Conservation (phyloP, 192 early-diverging fungal genomes). For the Coemansia sp. region DNA sequence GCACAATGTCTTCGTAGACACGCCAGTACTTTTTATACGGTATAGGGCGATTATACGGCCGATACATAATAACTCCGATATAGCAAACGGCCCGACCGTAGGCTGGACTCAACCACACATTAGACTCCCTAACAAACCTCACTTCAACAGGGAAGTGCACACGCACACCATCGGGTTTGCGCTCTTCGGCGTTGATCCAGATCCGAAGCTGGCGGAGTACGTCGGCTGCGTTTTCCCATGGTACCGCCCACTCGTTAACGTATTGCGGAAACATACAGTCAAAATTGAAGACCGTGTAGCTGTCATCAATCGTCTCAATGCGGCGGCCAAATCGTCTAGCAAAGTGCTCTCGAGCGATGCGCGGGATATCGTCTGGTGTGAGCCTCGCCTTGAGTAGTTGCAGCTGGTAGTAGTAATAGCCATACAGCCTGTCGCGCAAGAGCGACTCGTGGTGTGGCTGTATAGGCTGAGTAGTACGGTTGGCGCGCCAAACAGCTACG, state of each 20-base stretch:
- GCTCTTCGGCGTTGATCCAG: slow-evolving; percentile 20
- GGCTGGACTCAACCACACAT: slow-evolving; percentile 74
- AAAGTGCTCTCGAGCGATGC: slow-evolving; percentile 61
- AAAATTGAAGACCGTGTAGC: slow-evolving; percentile 68
- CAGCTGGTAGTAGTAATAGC: slow-evolving; percentile 8
- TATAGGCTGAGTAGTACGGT: slow-evolving; percentile 57
- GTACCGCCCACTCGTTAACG: slow-evolving; percentile 78
- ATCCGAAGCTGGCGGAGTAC: neutral
- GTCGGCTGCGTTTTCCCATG: neutral
- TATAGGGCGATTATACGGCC: slow-evolving; percentile 69
- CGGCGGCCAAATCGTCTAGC: slow-evolving; percentile 54
- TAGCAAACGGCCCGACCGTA: slow-evolving; percentile 70
- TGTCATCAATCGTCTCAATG: slow-evolving; percentile 54
- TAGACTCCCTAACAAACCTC: slow-evolving; percentile 58
- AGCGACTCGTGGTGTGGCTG: slow-evolving; percentile 21
- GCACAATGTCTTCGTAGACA: slow-evolving; percentile 75
- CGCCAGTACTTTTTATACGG: slow-evolving; percentile 76
- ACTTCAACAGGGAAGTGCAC: slow-evolving; percentile 74
- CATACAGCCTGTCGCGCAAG: slow-evolving; percentile 23
- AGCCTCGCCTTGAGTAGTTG: slow-evolving; percentile 56
- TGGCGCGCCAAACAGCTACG: slow-evolving; percentile 70
- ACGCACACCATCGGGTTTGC: slow-evolving; percentile 45
- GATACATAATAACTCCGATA: slow-evolving; percentile 78
- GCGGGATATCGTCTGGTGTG: slow-evolving; percentile 25
- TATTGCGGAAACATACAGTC: slow-evolving; percentile 75